Conservation (phyloP, 2,329 filamentous ascomycete genomes). For the Trichoderma afroharzianum region DNA sequence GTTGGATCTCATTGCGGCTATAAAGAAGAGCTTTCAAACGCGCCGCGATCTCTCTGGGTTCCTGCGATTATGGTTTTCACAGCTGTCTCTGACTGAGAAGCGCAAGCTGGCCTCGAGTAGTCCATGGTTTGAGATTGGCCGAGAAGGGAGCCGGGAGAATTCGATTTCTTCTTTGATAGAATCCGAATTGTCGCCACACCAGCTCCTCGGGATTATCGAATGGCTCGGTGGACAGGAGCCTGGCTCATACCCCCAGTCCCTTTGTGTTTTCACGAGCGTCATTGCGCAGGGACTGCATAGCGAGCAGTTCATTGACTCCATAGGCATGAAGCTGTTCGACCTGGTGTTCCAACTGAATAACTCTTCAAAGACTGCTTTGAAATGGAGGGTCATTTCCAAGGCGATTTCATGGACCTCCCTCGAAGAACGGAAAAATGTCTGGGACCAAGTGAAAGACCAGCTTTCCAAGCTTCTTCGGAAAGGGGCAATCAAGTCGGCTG, state of each 20-base stretch:
- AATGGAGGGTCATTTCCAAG: slow-evolving; percentile 39
- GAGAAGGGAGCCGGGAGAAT: slow-evolving; percentile 20
- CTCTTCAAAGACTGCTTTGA: slow-evolving; percentile 33
- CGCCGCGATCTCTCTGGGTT: slow-evolving; percentile 45
- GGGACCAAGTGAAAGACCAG: slow-evolving; percentile 32
- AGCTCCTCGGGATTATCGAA: slow-evolving; percentile 41
- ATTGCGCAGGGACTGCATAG: slow-evolving; percentile 40
- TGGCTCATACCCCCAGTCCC: slow-evolving; percentile 29
- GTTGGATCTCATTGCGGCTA: slow-evolving; percentile 38
- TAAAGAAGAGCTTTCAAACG: slow-evolving; percentile 43
- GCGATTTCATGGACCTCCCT: slow-evolving; percentile 34
- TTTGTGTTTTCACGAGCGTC: slow-evolving; percentile 42
- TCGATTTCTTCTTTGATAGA: slow-evolving; percentile 34
- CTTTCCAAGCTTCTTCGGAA: slow-evolving; percentile 33
- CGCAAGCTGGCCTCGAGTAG: slow-evolving; percentile 26
- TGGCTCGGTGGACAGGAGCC: slow-evolving; percentile 39
- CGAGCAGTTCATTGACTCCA: slow-evolving; percentile 42
- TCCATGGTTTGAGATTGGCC: slow-evolving; percentile 33
- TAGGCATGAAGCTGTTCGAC: slow-evolving; percentile 38
- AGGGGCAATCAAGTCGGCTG: slow-evolving; percentile 30
- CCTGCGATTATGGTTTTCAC: slow-evolving; percentile 44
- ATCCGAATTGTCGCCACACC: slow-evolving; percentile 42
- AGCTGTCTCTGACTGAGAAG: slow-evolving; percentile 37
- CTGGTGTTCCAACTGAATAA: slow-evolving; percentile 30
- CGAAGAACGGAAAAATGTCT: slow-evolving; percentile 31